Conservation (phyloP, 1,139 yeast species). For the Scheffersomyces titani region DNA sequence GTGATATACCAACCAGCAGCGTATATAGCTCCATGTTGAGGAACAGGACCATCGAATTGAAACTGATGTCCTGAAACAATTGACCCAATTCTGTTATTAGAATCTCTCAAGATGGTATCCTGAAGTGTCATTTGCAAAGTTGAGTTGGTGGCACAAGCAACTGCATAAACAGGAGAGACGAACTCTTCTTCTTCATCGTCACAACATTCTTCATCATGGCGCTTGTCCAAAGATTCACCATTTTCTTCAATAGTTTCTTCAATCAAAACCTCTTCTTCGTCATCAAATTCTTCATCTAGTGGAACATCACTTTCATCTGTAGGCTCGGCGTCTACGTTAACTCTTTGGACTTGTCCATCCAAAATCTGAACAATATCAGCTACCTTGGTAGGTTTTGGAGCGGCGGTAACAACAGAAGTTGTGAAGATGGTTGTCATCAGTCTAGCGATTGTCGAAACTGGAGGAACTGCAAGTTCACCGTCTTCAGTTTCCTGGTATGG, state of each 20-base stretch:
- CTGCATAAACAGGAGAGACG: constrained; percentile 29
- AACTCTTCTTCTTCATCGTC: constrained; percentile 7
- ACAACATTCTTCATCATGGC: constrained; percentile 2
- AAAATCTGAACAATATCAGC: constrained; percentile 25
- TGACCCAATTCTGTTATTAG: constrained; percentile 39
- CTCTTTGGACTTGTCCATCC: constrained; percentile 35
- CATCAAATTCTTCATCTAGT: constrained; percentile 8
- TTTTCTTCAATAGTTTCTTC: background rate
- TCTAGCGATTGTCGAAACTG: constrained; percentile 13
- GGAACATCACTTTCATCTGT: constrained; percentile 1
- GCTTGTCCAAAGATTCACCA: background rate
- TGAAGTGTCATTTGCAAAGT: constrained; percentile 34
- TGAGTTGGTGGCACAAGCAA: constrained; percentile 33
- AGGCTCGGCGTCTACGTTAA: background rate
- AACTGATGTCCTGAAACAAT: constrained; percentile 45
- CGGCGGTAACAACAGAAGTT: constrained; percentile 21
- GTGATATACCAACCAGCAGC: constrained; percentile 49
- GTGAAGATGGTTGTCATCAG: constrained; percentile 18
- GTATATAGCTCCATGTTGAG: constrained; percentile 42
- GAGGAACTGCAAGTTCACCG: constrained; percentile 13
- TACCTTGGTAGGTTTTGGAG: constrained; percentile 27
- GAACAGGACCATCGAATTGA: constrained; percentile 50
- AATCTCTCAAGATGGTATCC: constrained; percentile 37
- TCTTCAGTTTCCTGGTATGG: constrained; percentile 21
- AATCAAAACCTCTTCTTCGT: background rate